phyloP scores from a whole-genome alignment of 306 rosid species.

The Vachellia pachyceras region DNA sequence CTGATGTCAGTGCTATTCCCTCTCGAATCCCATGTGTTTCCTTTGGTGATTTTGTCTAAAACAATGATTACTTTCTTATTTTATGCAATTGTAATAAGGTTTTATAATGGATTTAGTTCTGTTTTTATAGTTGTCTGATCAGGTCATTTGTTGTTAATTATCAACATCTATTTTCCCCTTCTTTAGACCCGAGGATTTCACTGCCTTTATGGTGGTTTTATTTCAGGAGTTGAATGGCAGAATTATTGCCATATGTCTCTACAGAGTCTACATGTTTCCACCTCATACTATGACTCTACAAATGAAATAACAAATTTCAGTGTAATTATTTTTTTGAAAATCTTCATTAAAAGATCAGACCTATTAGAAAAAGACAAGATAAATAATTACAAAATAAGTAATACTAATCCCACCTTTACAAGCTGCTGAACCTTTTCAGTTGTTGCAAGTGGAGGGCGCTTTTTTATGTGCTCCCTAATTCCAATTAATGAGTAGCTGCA shows the following conservation, averaged over 20 bases:
- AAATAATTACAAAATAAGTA: neutral
- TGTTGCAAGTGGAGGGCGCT: constrained; percentile 93
- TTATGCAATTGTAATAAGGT: neutral
- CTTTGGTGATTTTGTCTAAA: neutral
- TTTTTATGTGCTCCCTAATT: constrained; percentile 95
- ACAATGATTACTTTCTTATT: neutral
- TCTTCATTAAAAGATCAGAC: neutral
- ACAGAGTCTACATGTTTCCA: no score
- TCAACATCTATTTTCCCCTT: neutral
- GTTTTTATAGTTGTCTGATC: neutral
- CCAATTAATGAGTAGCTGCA: constrained; percentile 73
- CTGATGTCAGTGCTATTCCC: neutral
- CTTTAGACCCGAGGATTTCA: neutral
- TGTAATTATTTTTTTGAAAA: neutral
- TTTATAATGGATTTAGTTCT: neutral
- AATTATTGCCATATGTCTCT: neutral
- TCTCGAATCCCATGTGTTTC: neutral
- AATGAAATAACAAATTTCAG: neutral
- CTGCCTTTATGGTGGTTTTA: neutral
- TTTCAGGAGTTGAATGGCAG: neutral
- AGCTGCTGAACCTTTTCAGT: constrained; percentile 95
- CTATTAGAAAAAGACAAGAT: neutral
- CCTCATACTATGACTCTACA: neutral
- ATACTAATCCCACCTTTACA: constrained; percentile 66
- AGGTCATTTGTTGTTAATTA: neutral